phyloP scores from a whole-genome alignment of 352 stramenopile species.

The Phytophthora agathidicida region DNA sequence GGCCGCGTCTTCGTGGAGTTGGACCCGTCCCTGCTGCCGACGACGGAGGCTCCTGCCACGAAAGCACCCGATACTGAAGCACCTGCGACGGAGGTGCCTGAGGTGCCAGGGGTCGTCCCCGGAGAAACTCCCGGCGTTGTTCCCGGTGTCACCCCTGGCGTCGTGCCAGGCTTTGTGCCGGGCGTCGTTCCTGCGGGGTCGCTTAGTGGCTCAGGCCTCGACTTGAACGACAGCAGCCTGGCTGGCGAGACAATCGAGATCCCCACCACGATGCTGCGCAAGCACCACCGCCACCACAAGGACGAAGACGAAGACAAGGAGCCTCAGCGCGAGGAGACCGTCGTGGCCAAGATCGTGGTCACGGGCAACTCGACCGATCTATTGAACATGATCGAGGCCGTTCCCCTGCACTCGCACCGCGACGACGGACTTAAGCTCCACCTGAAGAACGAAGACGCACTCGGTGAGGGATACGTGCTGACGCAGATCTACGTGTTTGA shows the following conservation, averaged over 20 bases:
- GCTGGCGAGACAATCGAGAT: slow-evolving; percentile 35
- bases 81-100: slow-evolving; percentile 10
- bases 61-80: slow-evolving; percentile 10
- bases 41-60: slow-evolving; percentile 16
- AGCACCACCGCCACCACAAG: slow-evolving; percentile 28
- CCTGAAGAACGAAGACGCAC: slow-evolving; percentile 60
- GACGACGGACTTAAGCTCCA: slow-evolving; percentile 55
- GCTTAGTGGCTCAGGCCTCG: slow-evolving; percentile 1
- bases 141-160: slow-evolving; percentile 6
- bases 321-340: slow-evolving; percentile 18
- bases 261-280: slow-evolving; percentile 41
- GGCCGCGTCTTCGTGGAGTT: slow-evolving; percentile 64
- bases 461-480: slow-evolving; percentile 55
- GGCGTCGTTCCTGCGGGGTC: slow-evolving; percentile 9
- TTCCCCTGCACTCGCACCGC: slow-evolving; percentile 39
- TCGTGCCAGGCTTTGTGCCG: slow-evolving; percentile 11
- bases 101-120: slow-evolving; percentile 17
- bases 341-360: slow-evolving; percentile 61
- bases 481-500: slow-evolving; percentile 62
- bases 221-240: slow-evolving; percentile 22
- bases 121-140: slow-evolving; percentile 20
- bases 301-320: slow-evolving; percentile 23
- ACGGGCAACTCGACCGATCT: slow-evolving; percentile 62
- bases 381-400: slow-evolving; percentile 53
- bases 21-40: slow-evolving; percentile 38